Conservation (phyloP, 768 basidiomycete genomes). For the Lactarius quietus region DNA sequence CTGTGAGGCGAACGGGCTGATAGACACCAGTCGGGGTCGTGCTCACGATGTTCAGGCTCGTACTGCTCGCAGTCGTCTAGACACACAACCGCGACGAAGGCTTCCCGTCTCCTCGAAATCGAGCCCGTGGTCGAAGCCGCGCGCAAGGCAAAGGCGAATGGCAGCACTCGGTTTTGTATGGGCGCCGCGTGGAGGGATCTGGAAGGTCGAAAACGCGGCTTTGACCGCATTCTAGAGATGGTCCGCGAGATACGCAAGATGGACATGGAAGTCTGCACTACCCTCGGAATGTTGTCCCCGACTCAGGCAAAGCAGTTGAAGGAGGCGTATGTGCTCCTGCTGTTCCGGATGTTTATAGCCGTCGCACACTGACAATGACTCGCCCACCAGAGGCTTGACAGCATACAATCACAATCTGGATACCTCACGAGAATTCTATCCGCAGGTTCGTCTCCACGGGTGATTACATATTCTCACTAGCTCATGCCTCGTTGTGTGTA, state of each 20-base stretch:
- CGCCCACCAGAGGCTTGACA: slow-evolving; percentile 66
- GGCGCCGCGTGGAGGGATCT: slow-evolving; percentile 98
- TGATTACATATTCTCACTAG: neutral
- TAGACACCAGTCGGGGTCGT: slow-evolving; percentile 14
- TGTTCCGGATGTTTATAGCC: neutral
- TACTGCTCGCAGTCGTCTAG: slow-evolving; percentile 98
- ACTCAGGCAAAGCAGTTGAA: slow-evolving; percentile 91
- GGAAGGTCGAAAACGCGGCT: slow-evolving; percentile 87
- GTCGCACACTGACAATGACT: slow-evolving; percentile 1
- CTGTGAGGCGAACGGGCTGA: slow-evolving; percentile 49
- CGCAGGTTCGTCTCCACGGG: slow-evolving; percentile 52
- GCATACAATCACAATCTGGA: slow-evolving; percentile 99
- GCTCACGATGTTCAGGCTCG: slow-evolving; percentile 54
- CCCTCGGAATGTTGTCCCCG: slow-evolving; percentile 92
- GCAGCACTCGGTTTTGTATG: slow-evolving; percentile 98
- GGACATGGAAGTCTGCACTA: slow-evolving; percentile 99
- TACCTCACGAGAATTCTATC: slow-evolving; percentile 96
- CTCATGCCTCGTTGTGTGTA: slow-evolving; percentile 17
- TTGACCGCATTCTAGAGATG: slow-evolving; percentile 91
- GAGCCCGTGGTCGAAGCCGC: slow-evolving; percentile 94
- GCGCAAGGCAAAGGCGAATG: slow-evolving; percentile 90
- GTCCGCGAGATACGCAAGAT: slow-evolving; percentile 86
- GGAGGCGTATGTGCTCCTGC: slow-evolving; percentile 63
- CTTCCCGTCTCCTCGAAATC: slow-evolving; percentile 80
- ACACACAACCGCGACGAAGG: slow-evolving; percentile 85